Evolutionary conservation across 202 grass and related monocot genomes (phyloP).

Genomic region (Setaria viridis): DNA sequence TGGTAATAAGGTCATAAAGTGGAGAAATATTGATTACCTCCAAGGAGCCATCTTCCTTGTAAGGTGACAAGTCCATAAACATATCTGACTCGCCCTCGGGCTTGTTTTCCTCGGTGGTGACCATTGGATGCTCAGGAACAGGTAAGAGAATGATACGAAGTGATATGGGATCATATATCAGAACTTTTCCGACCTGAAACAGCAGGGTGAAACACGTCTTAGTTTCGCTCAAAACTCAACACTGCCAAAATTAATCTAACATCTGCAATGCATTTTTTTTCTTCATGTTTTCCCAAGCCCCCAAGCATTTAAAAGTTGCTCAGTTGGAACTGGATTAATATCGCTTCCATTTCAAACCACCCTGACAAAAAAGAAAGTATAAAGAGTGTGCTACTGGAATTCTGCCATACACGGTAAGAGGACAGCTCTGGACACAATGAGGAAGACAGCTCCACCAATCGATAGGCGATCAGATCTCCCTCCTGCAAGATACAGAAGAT

Average conservation of each 20-base stretch:
- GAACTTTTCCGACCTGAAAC: conserved; percentile 86
- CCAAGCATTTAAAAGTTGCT: conserved; percentile 13
- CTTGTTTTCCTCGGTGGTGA: conserved; percentile 35
- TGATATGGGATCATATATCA: conserved; percentile 74
- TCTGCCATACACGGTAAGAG: conserved; percentile 68
- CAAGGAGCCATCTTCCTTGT: conserved; percentile 92
- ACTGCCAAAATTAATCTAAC: neutral
- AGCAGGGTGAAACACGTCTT: conserved; percentile 32
- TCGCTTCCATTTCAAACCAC: conserved; percentile 29
- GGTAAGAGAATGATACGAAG: conserved; percentile 72
- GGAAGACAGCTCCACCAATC: conserved; percentile 83
- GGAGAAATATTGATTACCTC: conserved; percentile 60
- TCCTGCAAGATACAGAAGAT: conserved; percentile 58
- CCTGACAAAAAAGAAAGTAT: neutral
- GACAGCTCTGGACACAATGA: conserved; percentile 93
- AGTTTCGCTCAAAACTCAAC: conserved; percentile 8
- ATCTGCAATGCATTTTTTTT: neutral
- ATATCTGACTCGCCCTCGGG: conserved; percentile 45
- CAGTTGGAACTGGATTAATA: neutral
- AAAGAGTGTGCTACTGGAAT: conserved; percentile 29
- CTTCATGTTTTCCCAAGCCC: conserved; percentile 11
- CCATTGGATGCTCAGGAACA: conserved; percentile 73
- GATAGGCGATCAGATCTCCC: conserved; percentile 87
- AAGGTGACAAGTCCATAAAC: conserved; percentile 52
- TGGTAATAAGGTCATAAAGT: conserved; percentile 41